These are phyloP conservation scores for Tolypocladium amazonense DNA, from an alignment of 2,329 filamentous ascomycete species.

Conservation along the genomic window DNA sequence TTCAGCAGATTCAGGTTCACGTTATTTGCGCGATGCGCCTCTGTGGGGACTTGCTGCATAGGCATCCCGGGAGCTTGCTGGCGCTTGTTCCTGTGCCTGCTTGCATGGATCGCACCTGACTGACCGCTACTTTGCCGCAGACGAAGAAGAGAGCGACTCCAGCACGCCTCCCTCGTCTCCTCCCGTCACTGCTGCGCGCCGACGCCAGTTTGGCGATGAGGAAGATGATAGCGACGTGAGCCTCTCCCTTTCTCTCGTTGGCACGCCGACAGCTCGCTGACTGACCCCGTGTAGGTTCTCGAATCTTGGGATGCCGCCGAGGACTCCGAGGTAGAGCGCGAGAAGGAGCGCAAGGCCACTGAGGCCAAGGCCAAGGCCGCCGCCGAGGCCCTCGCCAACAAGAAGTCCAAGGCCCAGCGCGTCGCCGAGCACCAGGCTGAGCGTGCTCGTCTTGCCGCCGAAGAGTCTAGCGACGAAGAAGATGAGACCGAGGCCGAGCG, in stretches of 20 bases:
- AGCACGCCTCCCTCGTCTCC: conserved; percentile 25
- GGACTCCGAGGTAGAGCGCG: conserved; percentile 91
- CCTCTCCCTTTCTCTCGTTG: conserved; percentile 1
- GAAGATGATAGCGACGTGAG: conserved; percentile 74
- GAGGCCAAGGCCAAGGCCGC: conserved; percentile 85
- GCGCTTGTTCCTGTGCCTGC: not conserved
- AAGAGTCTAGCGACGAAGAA: conserved; percentile 52
- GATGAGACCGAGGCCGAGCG: conserved; percentile 59
- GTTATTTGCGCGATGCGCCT: not conserved
- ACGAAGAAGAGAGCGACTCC: conserved; percentile 29
- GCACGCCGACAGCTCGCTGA: not conserved
- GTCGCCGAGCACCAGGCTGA: conserved; percentile 67
- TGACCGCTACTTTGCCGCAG: conserved; percentile 15
- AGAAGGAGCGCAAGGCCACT: conserved; percentile 81
- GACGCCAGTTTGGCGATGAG: conserved; percentile 76
- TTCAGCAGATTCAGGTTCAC: not conserved
- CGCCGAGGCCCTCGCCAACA: conserved; percentile 75
- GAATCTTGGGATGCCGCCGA: conserved; percentile 97
- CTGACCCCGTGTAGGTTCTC: conserved; percentile 54
- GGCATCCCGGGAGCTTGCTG: not conserved
- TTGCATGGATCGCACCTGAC: conserved; percentile 5
- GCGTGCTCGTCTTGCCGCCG: conserved; percentile 41
- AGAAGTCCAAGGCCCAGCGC: conserved; percentile 81
- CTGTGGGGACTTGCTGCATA: conserved; percentile 2
- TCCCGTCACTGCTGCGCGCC: conserved; percentile 27